These are phyloP conservation scores for Trematosphaeria pertusa DNA, from an alignment of 2,329 filamentous ascomycete genomes.

Conservation along the genomic window DNA sequence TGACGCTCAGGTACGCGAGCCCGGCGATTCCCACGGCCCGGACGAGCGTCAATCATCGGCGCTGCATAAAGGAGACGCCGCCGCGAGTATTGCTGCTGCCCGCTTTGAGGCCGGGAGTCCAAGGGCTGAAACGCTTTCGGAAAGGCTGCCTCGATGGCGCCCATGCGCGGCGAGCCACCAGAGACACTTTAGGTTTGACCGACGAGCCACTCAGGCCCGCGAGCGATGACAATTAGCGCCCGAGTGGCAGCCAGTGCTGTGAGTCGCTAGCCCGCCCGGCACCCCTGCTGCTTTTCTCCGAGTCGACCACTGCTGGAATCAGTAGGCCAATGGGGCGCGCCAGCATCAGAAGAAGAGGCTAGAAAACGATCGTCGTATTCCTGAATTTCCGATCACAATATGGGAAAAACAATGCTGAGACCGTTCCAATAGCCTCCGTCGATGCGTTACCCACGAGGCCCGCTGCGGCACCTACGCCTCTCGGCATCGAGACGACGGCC, in stretches of 20 bases:
- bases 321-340: slow-evolving; percentile 38
- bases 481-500: slow-evolving; percentile 25
- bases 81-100: slow-evolving; percentile 19
- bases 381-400: slow-evolving; percentile 47
- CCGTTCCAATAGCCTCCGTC: slow-evolving; percentile 38
- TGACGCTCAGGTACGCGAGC: slow-evolving; percentile 43
- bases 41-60: slow-evolving; percentile 34
- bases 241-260: slow-evolving; percentile 35
- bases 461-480: slow-evolving; percentile 29
- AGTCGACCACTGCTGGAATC: slow-evolving; percentile 37
- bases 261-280: slow-evolving; percentile 37
- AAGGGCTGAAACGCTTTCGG: slow-evolving; percentile 45
- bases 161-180: slow-evolving; percentile 38
- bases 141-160: slow-evolving; percentile 38
- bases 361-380: slow-evolving; percentile 48
- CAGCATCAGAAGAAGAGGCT: slow-evolving; percentile 35
- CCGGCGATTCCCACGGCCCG: slow-evolving; percentile 33
- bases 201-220: slow-evolving; percentile 41
- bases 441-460: slow-evolving; percentile 29
- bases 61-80: slow-evolving; percentile 43
- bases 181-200: slow-evolving; percentile 43
- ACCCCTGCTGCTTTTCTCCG: slow-evolving; percentile 45
- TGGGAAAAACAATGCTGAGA: slow-evolving; percentile 42
- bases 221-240: slow-evolving; percentile 46
- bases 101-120: slow-evolving; percentile 28